Evolutionary conservation across 805 yeast species (phyloP), one percentile per base, ranked within the genome.

Genomic region (Blastobotrys americana): DNA sequence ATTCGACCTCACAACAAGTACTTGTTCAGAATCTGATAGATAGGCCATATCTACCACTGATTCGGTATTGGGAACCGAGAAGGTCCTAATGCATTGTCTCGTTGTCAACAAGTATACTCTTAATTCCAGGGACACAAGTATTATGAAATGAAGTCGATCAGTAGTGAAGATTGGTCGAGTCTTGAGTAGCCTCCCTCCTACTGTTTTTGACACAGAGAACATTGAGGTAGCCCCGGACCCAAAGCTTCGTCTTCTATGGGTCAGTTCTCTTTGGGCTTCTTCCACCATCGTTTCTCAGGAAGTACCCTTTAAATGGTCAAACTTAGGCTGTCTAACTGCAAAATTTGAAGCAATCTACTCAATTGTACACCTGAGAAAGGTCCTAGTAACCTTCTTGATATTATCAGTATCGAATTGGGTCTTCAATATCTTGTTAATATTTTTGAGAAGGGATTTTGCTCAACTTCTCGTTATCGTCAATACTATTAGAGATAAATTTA

Each of bases 131-230:
- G 69, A 58, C 3, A 66, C 58, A n/a, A 65, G 58, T 10, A 67
- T 57, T 6, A 61, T 59, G n/a, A 66, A 54, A 41, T 58, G 55
- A 43, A 18, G 51, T 21, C 61, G 55, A 41, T 65, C 64, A 13
- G 43, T 42, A 33, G 65, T 59, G 42, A 67, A 66, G 2, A 67
- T 57, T 1, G 71, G 71, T 37, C 54, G 55, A 8, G 60, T 55
- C 13, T 52, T 53, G 18, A 68, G 66, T 34, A 61, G 56, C 19
- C 52, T 45, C n/a, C 71, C 71, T 6, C 71, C 71, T 25, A 54
- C 50, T 42, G 63, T 46, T 18, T 52, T 48, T 9, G 60, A 52
- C 37, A 60, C 54, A n/a, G 56, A 8, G 13, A 25, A 25, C 31
- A 25, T 25, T 25, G 31, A 13, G n/a, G n/a, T n/a, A 8, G 31